Evolutionary conservation across 495 filamentous ascomycete species (phyloP).

Genomic region (Tuber brumale): DNA sequence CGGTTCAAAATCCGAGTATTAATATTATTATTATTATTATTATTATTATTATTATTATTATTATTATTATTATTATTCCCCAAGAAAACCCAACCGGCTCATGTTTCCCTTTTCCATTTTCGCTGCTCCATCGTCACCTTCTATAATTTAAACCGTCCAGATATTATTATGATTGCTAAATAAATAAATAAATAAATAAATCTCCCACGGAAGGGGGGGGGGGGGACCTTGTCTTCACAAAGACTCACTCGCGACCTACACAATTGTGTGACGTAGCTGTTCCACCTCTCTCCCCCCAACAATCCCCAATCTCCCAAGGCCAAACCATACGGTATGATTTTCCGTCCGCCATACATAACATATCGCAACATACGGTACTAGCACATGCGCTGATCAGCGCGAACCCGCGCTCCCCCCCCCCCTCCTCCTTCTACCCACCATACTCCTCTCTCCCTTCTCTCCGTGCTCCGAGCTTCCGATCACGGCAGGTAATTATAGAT

Average conservation of each 20-base stretch:
- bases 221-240: not conserved
- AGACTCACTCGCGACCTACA: not conserved
- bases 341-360: not conserved
- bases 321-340: not conserved
- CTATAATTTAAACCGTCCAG: not conserved
- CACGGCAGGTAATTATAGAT: conserved; percentile 3
- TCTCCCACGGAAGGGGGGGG: not conserved
- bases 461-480: not conserved
- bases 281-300: too few species aligned
- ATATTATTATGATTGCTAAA: not conserved
- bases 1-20: too few species aligned
- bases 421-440: not conserved
- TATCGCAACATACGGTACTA: not conserved
- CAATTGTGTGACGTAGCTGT: not conserved
- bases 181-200: not conserved
- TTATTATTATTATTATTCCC: too few species aligned
- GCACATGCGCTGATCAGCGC: not conserved
- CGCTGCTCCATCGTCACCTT: not conserved
- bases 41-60: too few species aligned
- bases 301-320: too few species aligned
- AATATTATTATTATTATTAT: too few species aligned
- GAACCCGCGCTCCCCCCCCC: not conserved
- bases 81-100: not conserved
- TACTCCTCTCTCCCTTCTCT: not conserved
- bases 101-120: not conserved